phyloP scores from a whole-genome alignment of 2,329 filamentous ascomycete species.

The Drechslerella coelobrocha region DNA sequence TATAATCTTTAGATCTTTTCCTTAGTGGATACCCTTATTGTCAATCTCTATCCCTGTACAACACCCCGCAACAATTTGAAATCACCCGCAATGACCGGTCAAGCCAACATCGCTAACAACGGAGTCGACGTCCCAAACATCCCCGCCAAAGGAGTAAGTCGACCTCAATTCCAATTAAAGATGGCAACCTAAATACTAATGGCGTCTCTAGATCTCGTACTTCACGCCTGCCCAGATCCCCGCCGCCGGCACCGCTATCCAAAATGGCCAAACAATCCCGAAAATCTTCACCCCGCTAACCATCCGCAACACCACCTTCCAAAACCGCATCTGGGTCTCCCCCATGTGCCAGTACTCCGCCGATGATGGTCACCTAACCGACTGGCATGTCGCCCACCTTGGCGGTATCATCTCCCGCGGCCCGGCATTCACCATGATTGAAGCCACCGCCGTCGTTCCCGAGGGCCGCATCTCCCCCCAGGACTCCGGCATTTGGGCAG shows the following conservation, averaged over 20 bases:
- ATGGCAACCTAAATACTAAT: constrained; percentile 20
- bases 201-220: constrained; percentile 59
- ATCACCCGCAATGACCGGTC: background rate
- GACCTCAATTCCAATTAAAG: background rate
- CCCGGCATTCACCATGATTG: constrained; percentile 74
- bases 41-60: too few species aligned
- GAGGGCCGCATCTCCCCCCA: constrained; percentile 84
- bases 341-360: constrained; percentile 73
- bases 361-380: constrained; percentile 74
- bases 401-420: constrained; percentile 80
- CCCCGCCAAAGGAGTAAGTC: constrained; percentile 36
- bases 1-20: too few species aligned
- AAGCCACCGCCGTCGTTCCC: constrained; percentile 76
- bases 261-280: constrained; percentile 63
- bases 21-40: too few species aligned
- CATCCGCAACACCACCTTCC: constrained; percentile 64
- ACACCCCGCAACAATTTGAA: too few species aligned
- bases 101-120: background rate
- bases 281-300: constrained; percentile 61
- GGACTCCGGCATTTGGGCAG: constrained; percentile 81
- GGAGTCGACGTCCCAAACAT: constrained; percentile 30
- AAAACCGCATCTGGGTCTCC: constrained; percentile 71
- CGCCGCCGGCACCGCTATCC: constrained; percentile 60
- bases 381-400: constrained; percentile 82
- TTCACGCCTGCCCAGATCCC: constrained; percentile 63